Evolutionary conservation across 441 rosid species (phyloP).

Genomic region (Erodium moschatum): DNA sequence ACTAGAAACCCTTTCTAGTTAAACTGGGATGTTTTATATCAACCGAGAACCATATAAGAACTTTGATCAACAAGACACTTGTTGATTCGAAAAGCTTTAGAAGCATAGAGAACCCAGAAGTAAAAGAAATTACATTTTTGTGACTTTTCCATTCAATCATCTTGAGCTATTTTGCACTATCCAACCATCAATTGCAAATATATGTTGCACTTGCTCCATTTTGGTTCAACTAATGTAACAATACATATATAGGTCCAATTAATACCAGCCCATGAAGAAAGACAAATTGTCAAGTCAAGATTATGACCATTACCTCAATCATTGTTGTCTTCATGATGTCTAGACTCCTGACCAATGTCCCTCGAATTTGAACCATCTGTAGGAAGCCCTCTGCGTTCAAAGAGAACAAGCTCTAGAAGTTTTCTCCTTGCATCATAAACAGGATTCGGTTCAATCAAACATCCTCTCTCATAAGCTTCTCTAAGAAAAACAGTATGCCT

Average conservation of each 20-base stretch:
- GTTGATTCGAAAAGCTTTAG: not conserved
- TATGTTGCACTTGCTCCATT: not conserved
- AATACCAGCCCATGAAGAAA: not conserved
- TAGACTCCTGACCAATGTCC: conserved; percentile 19
- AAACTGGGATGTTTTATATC: not conserved
- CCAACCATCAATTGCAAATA: not conserved
- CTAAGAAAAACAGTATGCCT: conserved; percentile 72
- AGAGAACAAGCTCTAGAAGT: conserved; percentile 66
- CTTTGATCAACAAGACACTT: not conserved
- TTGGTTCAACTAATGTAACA: not conserved
- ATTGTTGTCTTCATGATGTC: conserved; percentile 25
- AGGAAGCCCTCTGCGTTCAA: conserved; percentile 47
- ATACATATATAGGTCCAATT: not conserved
- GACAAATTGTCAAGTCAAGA: not conserved
- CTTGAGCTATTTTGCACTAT: not conserved
- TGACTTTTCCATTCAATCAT: not conserved
- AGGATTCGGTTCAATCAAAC: conserved; percentile 51
- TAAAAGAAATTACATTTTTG: not conserved
- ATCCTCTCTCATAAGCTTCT: conserved; percentile 72
- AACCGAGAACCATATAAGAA: not conserved
- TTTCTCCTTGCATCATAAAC: conserved; percentile 60
- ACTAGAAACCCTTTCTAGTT: not conserved
- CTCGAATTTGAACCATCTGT: conserved; percentile 23
- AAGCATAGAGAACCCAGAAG: not conserved
- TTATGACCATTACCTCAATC: conserved; percentile 10